A percentile compares a stretch with the other conserved stretches of the same genome.
These are phyloP conservation scores for Cardamine occulta DNA, from an alignment of 345 rosid genomes.

Conservation along the genomic window DNA sequence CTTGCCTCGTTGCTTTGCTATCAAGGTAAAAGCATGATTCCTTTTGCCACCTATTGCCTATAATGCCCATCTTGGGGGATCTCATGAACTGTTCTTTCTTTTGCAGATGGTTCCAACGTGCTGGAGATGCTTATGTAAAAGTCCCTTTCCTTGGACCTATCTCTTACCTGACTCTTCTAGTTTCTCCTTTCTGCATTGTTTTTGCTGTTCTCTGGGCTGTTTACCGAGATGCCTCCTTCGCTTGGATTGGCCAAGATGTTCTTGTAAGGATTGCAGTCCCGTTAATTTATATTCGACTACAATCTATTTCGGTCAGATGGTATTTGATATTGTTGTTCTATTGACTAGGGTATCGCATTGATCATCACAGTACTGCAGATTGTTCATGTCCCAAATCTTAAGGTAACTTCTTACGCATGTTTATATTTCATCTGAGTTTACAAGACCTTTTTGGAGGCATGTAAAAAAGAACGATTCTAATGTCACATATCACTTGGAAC, in stretches of 20 bases:
- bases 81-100: slow-evolving; percentile 21
- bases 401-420: slow-evolving; percentile 54
- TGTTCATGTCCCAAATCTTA: slow-evolving; percentile 94
- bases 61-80: slow-evolving; percentile 8
- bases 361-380: slow-evolving; percentile 95
- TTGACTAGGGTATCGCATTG: slow-evolving; percentile 84
- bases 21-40: slow-evolving; percentile 62
- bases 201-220: slow-evolving; percentile 94
- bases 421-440: background rate
- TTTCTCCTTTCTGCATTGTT: slow-evolving; percentile 89
- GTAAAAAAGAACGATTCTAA: slow-evolving; percentile 20
- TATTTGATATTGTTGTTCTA: slow-evolving; percentile 30
- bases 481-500: slow-evolving; percentile 40
- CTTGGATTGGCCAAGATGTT: slow-evolving; percentile 99
- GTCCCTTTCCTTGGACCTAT: slow-evolving; percentile 87
- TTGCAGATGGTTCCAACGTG: slow-evolving; percentile 78
- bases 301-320: background rate
- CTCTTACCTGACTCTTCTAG: slow-evolving; percentile 82
- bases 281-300: background rate
- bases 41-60: slow-evolving; percentile 19
- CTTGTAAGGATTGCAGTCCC: slow-evolving; percentile 63
- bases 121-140: slow-evolving; percentile 72
- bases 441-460: background rate
- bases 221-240: slow-evolving; percentile 62
- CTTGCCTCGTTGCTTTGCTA: slow-evolving; percentile 86